A percentile compares a stretch with the other conserved stretches of the same genome.
Evolutionary conservation across 2,329 filamentous ascomycete species (phyloP).

Genomic region (Paracamarosporium sp.): DNA sequence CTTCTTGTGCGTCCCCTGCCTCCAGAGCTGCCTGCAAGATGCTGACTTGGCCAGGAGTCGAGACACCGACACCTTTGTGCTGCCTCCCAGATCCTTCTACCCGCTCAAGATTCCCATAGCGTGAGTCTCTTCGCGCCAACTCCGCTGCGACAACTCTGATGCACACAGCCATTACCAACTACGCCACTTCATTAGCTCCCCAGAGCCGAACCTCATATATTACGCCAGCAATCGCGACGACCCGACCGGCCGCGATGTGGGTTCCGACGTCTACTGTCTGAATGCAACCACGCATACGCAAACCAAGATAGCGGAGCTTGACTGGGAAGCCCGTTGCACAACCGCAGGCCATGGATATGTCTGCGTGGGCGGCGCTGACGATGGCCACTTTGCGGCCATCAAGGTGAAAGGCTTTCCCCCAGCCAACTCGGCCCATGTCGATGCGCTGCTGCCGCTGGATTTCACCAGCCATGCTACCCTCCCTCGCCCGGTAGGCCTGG

Average conservation of each 20-base stretch:
- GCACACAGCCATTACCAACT: conserved; percentile 79
- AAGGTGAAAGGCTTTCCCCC: conserved; percentile 59
- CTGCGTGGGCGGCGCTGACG: conserved; percentile 83
- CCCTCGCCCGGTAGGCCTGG: conserved; percentile 47
- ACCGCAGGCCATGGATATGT: conserved; percentile 88
- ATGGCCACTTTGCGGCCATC: conserved; percentile 85
- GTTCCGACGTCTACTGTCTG: conserved; percentile 64
- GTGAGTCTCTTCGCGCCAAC: conserved; percentile 35
- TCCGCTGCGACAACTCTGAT: conserved; percentile 17
- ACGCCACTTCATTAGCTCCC: conserved; percentile 85
- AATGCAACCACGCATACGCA: conserved; percentile 74
- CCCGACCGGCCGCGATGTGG: conserved; percentile 34
- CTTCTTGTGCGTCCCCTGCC: conserved; percentile 33
- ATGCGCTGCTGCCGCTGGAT: conserved; percentile 64
- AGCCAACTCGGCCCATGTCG: conserved; percentile 58
- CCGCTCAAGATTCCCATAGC: conserved; percentile 57
- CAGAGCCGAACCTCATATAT: conserved; percentile 79
- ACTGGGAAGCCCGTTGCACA: conserved; percentile 78
- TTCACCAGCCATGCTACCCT: conserved; percentile 37
- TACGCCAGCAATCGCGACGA: conserved; percentile 66
- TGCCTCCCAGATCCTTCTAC: conserved; percentile 55
- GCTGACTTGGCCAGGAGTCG: conserved; percentile 48
- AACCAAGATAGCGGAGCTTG: conserved; percentile 74
- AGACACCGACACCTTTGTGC: conserved; percentile 54
- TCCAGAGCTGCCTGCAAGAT: background rate